A percentile compares a stretch with the other conserved stretches of the same genome.
Conservation (phyloP, 169 alveolate genomes). For the Plasmodium vinckei region DNA sequence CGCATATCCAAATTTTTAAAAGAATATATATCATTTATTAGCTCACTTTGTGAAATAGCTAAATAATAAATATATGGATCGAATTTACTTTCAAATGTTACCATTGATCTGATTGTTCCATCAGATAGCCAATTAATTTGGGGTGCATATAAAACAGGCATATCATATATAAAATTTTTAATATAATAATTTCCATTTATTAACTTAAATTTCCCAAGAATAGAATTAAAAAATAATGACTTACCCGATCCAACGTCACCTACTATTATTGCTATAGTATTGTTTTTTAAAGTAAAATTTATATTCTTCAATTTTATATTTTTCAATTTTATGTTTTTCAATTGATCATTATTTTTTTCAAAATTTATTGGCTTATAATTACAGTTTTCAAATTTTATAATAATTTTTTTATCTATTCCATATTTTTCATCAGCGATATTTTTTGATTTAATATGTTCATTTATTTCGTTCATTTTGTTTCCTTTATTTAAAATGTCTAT, state of each 20-base stretch:
- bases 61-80: slow-evolving; percentile 75
- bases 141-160: slow-evolving; percentile 85
- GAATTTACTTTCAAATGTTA: slow-evolving; percentile 82
- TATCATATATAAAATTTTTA: slow-evolving; percentile 46
- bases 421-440: too few relatives aligned
- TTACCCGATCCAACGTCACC: slow-evolving; percentile 95
- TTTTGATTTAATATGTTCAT: too few relatives aligned
- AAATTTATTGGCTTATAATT: not conserved
- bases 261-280: slow-evolving; percentile 77
- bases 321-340: too few relatives aligned
- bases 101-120: slow-evolving; percentile 87
- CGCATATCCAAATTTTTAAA: slow-evolving; percentile 86
- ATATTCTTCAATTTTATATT: slow-evolving; percentile 11
- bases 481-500: too few relatives aligned
- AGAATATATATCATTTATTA: slow-evolving; percentile 80
- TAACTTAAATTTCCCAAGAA: slow-evolving; percentile 78
- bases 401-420: not conserved
- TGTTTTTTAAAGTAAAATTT: slow-evolving; percentile 37
- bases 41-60: slow-evolving; percentile 78
- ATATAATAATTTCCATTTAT: slow-evolving; percentile 26
- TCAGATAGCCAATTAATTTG: slow-evolving; percentile 88
- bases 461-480: too few relatives aligned
- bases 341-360: too few relatives aligned
- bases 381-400: slow-evolving; percentile 3
- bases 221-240: slow-evolving; percentile 86